Base-by-base conservation (phyloP, 2,329 filamentous ascomycete species). In the Acarospora socialis region DNA sequence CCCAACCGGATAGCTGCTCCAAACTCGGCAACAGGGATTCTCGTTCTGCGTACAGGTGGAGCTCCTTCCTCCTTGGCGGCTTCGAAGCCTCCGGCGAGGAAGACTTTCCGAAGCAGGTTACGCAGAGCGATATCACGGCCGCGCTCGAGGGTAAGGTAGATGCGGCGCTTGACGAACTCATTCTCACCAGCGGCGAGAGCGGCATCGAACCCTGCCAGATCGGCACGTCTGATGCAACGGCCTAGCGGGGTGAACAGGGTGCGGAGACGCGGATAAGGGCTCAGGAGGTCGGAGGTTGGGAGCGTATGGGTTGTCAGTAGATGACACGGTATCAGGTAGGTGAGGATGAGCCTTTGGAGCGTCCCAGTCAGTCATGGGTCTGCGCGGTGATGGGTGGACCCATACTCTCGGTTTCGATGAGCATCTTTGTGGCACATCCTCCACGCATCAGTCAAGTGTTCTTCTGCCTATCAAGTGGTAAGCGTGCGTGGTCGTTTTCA, bases 101-200 rank as follows among this genome's bases (percentile, higher is more conserved):
- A 95, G 2, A 95, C 86, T 51, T 92, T 93, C 23, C 90, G 73
- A 38, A 94, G 71, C 3, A 98, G 65, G 51, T 98, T 98, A 34
- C 90, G 79, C 40, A 98, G 57, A 7, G 84, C 81, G 39, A 95
- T 83, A 48, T 98, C 90, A 30, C 90, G 78, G 8, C 83, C 82
- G 25, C 90, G 73, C 52, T 98, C 90, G 0, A 98, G 68, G 0
- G 90, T 94, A 14, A 98, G 70, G 55, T 95, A 98, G 45, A 98
- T 92, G 26, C 87, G 79, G 18, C 80, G 73, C 53, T 81, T 87
- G 41, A 95, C 84, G 45, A 95, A 93, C 44, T 90, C 81, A n/a
- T 84, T 75, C 56, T 95, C 86, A 16, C 81, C 79, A 5, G 76
- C 72, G 30, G 77, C 68, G 17, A 98, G 68, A 2, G 86, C 84